A percentile compares a stretch with the other conserved stretches of the same genome.
phyloP scores from a whole-genome alignment of 768 basidiomycete genomes.

The Calocera viscosa region DNA sequence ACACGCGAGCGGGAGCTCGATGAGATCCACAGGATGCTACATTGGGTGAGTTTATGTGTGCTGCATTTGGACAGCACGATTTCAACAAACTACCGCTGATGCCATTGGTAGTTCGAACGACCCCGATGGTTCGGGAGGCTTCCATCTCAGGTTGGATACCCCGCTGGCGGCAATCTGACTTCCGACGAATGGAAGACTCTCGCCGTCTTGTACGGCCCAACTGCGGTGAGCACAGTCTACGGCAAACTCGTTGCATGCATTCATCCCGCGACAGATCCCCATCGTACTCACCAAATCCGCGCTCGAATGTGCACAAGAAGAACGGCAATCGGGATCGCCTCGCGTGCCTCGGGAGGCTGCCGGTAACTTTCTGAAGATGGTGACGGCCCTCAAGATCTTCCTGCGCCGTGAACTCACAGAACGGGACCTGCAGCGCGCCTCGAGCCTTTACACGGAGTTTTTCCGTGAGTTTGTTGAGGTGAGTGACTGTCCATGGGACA shows the following conservation, averaged over 20 bases:
- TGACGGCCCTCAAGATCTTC: not conserved
- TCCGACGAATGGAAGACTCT: not conserved
- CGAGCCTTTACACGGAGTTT: not conserved
- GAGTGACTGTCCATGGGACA: not conserved
- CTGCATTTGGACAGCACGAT: not conserved
- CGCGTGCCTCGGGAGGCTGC: not conserved
- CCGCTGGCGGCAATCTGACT: not conserved
- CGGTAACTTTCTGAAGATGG: not conserved
- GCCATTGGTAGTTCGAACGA: not conserved
- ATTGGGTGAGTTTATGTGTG: not conserved
- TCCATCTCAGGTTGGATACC: not conserved
- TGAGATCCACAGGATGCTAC: not conserved
- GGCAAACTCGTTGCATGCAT: not conserved
- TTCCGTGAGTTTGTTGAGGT: not conserved
- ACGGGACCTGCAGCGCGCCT: not conserved
- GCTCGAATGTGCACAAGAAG: not conserved
- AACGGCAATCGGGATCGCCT: not conserved
- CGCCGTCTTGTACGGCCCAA: not conserved
- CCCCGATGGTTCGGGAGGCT: not conserved
- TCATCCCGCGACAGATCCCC: not conserved
- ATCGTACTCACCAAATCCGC: not conserved
- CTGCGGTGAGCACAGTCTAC: not conserved
- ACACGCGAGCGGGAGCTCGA: conserved; percentile 4
- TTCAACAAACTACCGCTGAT: no score
- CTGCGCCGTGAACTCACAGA: not conserved